A percentile compares a stretch with the other conserved stretches of the same genome.
Conservation (phyloP, 257 asterid genomes). For the Salvia splendens region DNA sequence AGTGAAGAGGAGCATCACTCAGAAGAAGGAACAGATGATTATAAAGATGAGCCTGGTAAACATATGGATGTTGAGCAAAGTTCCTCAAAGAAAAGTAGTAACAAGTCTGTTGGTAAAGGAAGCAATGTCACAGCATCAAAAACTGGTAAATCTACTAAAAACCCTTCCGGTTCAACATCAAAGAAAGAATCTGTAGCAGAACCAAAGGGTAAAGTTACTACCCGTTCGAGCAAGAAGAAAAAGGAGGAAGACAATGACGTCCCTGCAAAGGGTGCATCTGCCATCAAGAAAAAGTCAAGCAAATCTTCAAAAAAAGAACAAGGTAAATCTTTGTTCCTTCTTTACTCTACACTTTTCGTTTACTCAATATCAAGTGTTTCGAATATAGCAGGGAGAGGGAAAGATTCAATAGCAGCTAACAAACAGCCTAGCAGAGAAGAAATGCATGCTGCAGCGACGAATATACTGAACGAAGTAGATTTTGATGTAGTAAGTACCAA, state of each 20-base stretch:
- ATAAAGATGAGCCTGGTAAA: slow-evolving; percentile 50
- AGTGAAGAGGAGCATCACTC: slow-evolving; percentile 55
- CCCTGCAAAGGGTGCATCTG: slow-evolving; percentile 47
- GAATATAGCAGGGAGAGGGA: slow-evolving; percentile 44
- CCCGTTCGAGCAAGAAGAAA: slow-evolving; percentile 49
- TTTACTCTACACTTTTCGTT: neutral
- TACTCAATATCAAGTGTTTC: slow-evolving; percentile 7
- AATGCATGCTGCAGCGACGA: slow-evolving; percentile 54
- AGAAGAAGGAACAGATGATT: slow-evolving; percentile 44
- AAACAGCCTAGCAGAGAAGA: slow-evolving; percentile 70
- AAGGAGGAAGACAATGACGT: slow-evolving; percentile 48
- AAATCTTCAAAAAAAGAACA: slow-evolving; percentile 51
- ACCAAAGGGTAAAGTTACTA: slow-evolving; percentile 41
- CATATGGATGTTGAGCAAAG: slow-evolving; percentile 40
- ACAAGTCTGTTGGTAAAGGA: slow-evolving; percentile 48
- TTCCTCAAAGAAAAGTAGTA: slow-evolving; percentile 45
- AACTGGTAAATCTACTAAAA: slow-evolving; percentile 47
- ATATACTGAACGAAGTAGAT: slow-evolving; percentile 82
- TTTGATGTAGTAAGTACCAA: slow-evolving; percentile 67
- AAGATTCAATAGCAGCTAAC: slow-evolving; percentile 44
- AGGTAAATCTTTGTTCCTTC: slow-evolving; percentile 34
- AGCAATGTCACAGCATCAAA: slow-evolving; percentile 50
- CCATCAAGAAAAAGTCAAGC: slow-evolving; percentile 49
- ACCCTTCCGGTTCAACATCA: slow-evolving; percentile 46
- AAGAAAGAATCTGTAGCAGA: slow-evolving; percentile 56